Evolutionary conservation across 805 yeast species (phyloP), one percentile per base, ranked within the genome.

Genomic region (Jamesozyma piceae): DNA sequence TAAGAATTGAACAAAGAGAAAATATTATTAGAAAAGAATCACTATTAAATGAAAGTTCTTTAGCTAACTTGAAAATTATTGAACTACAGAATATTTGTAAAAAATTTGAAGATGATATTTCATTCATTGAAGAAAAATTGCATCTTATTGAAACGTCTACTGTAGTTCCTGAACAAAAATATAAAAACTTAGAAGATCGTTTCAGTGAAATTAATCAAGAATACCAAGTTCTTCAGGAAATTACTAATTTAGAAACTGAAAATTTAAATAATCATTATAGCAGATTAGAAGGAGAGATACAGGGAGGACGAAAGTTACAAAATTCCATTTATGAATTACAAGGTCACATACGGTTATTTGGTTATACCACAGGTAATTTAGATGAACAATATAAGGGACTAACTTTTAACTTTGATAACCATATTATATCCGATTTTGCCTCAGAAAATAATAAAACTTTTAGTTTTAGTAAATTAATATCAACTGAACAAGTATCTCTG

Each of bases 291-390:
- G 47, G 60, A 58, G 43, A 27, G 52, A 50, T 4, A 5, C 4
- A 24, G 3, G 63, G 69, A 26, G 62, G 72, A 43, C 63, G 72
- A 48, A 61, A 65, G 9, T 54, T 77, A 32, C 78, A 76, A 53
- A 73, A 74, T 49, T 65, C 74, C 1, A 75, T 77, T 15, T 66
- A 66, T 41, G 70, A 68, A 42, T 41, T 60, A 21, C 47, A 53
- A 19, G 69, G 68, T 1, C 55, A 53, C 20, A 52, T 65, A 4
- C 53, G 72, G 15, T 57, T 54, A 31, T 57, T 57, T 37, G 56
- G 54, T 5, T 60, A 56, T 29, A 42, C 53, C 34, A 17, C 10
- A 4, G 34, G 20, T 10, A 31, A 11, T 31, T 29, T 14, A 27
- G 19, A 13, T 6, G 17, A 8, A 20, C 13, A 35, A 13, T 28